Evolutionary conservation across 2,329 filamentous ascomycete species (phyloP), one percentile per base, ranked within the genome.

Genomic region (Calcarisporium arbuscula): DNA sequence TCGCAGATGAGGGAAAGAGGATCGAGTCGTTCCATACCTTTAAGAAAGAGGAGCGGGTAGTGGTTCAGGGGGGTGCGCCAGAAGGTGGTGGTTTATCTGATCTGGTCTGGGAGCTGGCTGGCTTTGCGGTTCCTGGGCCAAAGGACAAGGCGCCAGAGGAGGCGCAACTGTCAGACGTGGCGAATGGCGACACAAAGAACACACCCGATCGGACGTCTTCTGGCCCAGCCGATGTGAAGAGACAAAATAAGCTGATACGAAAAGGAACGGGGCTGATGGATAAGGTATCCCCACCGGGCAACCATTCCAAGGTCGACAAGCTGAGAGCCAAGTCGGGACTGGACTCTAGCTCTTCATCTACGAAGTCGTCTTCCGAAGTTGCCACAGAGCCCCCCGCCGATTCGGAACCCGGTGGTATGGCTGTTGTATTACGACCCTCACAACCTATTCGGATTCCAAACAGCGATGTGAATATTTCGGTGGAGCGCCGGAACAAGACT

Each of bases 11-110:
- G 46, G 90, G 92, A 6, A 89, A 86, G 62, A 80, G 75, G 48
- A 95, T 96, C 47, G 81, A 86, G 52, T 69, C 75, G 8, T 82
- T 92, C 35, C 89, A 96, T 54, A 82, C 82, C 0, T 96, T 96
- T 52, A 70, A 64, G 37, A 77, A 70, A 50, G 70, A 66, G 32
- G 90, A 96, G 60, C 73, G 85, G 30, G 70, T 80, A 11, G 63
- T 88, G 4, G 71, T 90, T 1, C 67, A 85, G 45, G 72, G 67
- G 0, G 62, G 67, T 33, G 60, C 69, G 4, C 71, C 74, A 0
- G 65, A 69, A 2, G 65, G 70, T 16, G 60, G 55, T 0, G 68
- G 70, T 0, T 45, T 75, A 8, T 54, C 68, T 30, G 68, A 74
- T 39, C 64, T 72, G 50, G 60, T 77, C 19, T 71, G 64, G 48